A percentile compares a stretch with the other conserved stretches of the same genome.
Conservation (phyloP, 2,329 filamentous ascomycete species). For the Epichloe uncinata region DNA sequence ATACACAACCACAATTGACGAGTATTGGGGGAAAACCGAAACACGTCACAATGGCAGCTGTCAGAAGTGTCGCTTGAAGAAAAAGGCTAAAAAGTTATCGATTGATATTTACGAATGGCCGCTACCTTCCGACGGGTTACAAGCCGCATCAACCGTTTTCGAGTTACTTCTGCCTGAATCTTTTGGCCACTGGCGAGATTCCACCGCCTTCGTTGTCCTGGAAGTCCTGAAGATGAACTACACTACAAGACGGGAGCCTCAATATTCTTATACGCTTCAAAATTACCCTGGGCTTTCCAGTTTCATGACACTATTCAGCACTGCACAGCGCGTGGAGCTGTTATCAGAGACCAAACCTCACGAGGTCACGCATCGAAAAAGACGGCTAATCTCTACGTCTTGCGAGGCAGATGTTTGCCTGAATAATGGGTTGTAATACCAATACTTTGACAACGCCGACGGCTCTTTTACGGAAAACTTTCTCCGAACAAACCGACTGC, state of each 20-base stretch:
- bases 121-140: constrained; percentile 21
- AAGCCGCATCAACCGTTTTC: constrained; percentile 36
- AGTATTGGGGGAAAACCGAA: neutral
- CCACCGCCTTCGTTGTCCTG: constrained; percentile 26
- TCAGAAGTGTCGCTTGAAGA: constrained; percentile 20
- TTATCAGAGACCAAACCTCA: constrained; percentile 11
- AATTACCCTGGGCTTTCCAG: constrained; percentile 3
- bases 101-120: constrained; percentile 46
- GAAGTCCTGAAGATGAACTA: constrained; percentile 20
- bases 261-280: constrained; percentile 2
- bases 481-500: neutral
- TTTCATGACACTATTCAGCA: neutral
- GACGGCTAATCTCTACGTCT: neutral
- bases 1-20: neutral
- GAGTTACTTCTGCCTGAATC: constrained; percentile 32
- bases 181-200: constrained; percentile 36
- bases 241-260: neutral
- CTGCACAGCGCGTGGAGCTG: constrained; percentile 7
- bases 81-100: constrained; percentile 21
- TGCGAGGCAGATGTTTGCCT: constrained; percentile 10
- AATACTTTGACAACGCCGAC: constrained; percentile 7
- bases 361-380: constrained; percentile 5
- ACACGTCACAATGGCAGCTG: constrained; percentile 15
- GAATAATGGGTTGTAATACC: constrained; percentile 12
- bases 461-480: constrained; percentile 1